phyloP scores from a whole-genome alignment of 1,139 yeast species.

The Pichia sp. region DNA sequence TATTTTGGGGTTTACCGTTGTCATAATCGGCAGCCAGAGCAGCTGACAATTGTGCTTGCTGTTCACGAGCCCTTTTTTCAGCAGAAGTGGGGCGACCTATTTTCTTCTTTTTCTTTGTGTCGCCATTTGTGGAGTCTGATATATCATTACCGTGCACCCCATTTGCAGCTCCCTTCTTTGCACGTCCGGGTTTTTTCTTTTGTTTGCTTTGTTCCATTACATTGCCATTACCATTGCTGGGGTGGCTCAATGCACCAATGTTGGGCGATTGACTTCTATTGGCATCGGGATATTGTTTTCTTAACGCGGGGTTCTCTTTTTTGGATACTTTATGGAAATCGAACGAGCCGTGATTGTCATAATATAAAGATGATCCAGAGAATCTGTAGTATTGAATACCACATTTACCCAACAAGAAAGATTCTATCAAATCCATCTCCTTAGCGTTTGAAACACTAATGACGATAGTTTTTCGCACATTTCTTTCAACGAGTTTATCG shows the following conservation, averaged over 20 bases:
- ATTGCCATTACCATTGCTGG: neutral
- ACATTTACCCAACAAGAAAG: constrained; percentile 54
- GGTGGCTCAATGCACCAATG: too few species aligned
- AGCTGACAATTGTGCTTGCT: constrained; percentile 3
- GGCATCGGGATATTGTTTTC: too few species aligned
- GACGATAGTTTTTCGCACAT: constrained; percentile 30
- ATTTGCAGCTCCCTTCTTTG: neutral
- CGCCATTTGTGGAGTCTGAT: too few species aligned
- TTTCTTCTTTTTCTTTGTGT: constrained; percentile 4
- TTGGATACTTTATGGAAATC: constrained; percentile 17
- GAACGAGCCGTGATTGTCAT: constrained; percentile 27
- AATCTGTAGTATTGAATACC: constrained; percentile 47
- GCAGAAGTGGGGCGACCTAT: constrained; percentile 7
- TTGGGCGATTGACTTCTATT: too few species aligned
- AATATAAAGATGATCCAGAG: constrained; percentile 51
- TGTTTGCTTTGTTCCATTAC: neutral
- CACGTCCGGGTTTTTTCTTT: constrained; percentile 2
- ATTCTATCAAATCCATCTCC: constrained; percentile 66
- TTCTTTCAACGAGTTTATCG: constrained; percentile 24
- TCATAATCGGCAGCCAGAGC: constrained; percentile 1
- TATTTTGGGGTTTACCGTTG: neutral
- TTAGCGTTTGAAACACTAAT: constrained; percentile 57
- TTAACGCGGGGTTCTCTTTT: neutral
- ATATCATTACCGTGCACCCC: too few species aligned
- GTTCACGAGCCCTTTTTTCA: constrained; percentile 8